Base-by-base conservation (phyloP, 2,329 filamentous ascomycete genomes). In the Ophiostoma australiae region DNA sequence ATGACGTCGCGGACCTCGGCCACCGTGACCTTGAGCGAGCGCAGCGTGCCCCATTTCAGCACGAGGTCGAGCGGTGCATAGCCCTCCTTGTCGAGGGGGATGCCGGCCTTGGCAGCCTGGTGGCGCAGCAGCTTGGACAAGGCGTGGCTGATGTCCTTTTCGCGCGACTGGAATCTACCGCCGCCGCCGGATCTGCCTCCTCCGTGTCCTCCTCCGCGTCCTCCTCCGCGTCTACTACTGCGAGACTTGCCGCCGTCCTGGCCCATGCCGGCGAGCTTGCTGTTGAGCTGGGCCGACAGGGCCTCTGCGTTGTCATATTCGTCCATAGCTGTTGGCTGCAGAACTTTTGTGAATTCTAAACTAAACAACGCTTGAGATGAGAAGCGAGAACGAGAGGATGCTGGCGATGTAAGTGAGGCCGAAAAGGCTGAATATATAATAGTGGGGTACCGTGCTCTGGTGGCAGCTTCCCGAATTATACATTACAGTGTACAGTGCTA, bases 1-100 rank as follows among this genome's bases (percentile, higher is more conserved):
- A 97, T 93, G 20, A 90, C 85, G 11, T 84, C 79, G 70, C 86
- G 83, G 73, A 99, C 84, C 75, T 97, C 94, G 2, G 84, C 81
- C 71, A 97, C 86, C 0, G 90, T 91, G n/a, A 91, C 86, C 73
- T 91, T 84, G 11, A 97, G 84, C 4, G 86, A 87, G 73, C 86
- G 87, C 70, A 97, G 76, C 10, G 85, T 84, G 0, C 81, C 82
- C 82, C 84, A 88, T 73, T 81, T 79, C 63, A 89, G 80, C 77
- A 90, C 88, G 71, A 80, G 79, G 74, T 87, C 84, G 71, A 90
- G 77, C 65, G 82, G 80, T 61, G 87, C 88, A 77, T 82, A 90
- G 0, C 89, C 89, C 76, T 88, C 86, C 1, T 75, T 79, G 76
- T 90, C 87, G 8, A 90, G 82, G 75, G 78, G 75, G 67, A 90